Conservation (phyloP, 768 basidiomycete species). For the Porpolomopsis calyptriformis region DNA sequence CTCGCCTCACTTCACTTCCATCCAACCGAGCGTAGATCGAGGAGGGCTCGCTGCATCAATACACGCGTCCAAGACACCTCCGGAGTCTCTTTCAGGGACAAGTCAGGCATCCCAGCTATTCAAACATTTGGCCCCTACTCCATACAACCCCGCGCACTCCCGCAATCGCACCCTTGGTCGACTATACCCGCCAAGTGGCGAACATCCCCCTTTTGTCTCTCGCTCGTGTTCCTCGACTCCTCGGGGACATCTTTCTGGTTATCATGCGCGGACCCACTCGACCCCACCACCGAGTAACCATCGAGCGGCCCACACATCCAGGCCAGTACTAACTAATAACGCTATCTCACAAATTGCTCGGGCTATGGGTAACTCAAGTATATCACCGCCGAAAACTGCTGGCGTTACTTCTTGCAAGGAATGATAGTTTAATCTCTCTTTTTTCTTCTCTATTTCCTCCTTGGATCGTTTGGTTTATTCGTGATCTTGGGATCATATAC, state of each 20-base stretch:
- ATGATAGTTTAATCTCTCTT: constrained; percentile 9
- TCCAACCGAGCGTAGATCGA: background rate
- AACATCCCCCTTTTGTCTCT: constrained; percentile 22
- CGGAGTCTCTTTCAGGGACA: constrained; percentile 16
- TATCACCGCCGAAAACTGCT: constrained; percentile 18
- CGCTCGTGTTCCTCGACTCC: constrained; percentile 38
- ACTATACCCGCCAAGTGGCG: constrained; percentile 20
- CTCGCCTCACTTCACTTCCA: background rate
- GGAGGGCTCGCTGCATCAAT: constrained; percentile 42
- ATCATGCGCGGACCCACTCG: constrained; percentile 57
- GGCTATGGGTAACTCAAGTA: constrained; percentile 38
- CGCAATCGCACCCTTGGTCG: constrained; percentile 52
- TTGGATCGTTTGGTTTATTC: background rate
- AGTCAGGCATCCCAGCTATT: constrained; percentile 12
- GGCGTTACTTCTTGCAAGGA: constrained; percentile 16
- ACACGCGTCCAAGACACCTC: constrained; percentile 26
- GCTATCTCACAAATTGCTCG: constrained; percentile 57
- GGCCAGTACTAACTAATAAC: constrained; percentile 67
- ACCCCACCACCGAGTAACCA: constrained; percentile 39
- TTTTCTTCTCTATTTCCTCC: background rate
- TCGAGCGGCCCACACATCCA: constrained; percentile 33
- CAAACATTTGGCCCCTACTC: constrained; percentile 17
- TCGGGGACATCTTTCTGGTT: constrained; percentile 25
- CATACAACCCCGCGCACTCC: constrained; percentile 32
- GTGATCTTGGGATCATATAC: background rate